Evolutionary conservation across 1,284 basidiomycete genomes (phyloP).

Genomic region (Sutorius eximius): DNA sequence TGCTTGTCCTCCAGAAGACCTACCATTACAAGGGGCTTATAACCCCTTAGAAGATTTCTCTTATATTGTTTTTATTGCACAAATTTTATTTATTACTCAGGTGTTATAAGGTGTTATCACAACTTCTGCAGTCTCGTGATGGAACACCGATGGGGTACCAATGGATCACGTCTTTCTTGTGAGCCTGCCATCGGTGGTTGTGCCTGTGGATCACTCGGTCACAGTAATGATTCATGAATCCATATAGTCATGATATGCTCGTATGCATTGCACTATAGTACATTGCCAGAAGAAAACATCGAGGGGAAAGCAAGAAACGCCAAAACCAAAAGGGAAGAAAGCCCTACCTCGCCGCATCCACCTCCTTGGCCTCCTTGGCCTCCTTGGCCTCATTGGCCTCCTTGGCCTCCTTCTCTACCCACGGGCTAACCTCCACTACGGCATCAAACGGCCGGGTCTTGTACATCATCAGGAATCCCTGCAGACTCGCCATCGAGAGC

Average conservation of each 20-base stretch:
- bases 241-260: neutral
- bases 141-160: too few relatives aligned
- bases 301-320: neutral
- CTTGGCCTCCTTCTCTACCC: constrained; percentile 46
- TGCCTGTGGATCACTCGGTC: neutral
- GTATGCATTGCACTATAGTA: constrained; percentile 1
- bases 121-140: too few relatives aligned
- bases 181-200: too few relatives aligned
- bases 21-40: too few relatives aligned
- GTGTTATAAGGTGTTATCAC: too few relatives aligned
- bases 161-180: too few relatives aligned
- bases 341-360: neutral
- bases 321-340: neutral
- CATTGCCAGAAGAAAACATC: neutral
- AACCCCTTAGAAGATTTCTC: too few relatives aligned
- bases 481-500: constrained; percentile 72
- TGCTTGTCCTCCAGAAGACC: too few relatives aligned
- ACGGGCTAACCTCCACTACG: constrained; percentile 43
- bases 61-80: too few relatives aligned
- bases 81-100: too few relatives aligned
- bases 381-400: constrained; percentile 26
- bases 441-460: constrained; percentile 63
- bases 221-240: neutral
- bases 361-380: neutral
- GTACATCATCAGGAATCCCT: constrained; percentile 73